phyloP scores from a whole-genome alignment of 176 grass and related monocot species.

The Areca catechu region DNA sequence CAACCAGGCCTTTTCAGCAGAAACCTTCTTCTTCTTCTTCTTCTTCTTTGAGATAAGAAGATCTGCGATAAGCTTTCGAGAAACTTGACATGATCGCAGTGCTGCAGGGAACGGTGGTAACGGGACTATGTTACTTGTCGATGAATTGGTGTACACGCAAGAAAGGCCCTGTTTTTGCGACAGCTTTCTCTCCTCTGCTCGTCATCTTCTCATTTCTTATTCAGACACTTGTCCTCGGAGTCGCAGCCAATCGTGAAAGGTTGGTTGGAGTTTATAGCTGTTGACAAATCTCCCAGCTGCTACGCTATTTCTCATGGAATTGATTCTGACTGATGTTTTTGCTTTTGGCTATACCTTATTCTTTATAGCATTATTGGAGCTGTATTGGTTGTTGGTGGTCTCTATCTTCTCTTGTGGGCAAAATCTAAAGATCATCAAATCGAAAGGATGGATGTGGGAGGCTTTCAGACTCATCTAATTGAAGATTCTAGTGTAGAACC shows the following conservation, averaged over 20 bases:
- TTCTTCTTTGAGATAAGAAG: too few species aligned
- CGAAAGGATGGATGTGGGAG: too few species aligned
- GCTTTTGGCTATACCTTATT: background rate
- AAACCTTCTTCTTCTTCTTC: too few species aligned
- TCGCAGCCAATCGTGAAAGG: slow-evolving; percentile 1
- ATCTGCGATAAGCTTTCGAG: too few species aligned
- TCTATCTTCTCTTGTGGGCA: slow-evolving; percentile 33
- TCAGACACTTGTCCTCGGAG: slow-evolving; percentile 15
- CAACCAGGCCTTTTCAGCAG: too few species aligned
- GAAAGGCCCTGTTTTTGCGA: slow-evolving; percentile 27
- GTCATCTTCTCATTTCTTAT: slow-evolving; percentile 27
- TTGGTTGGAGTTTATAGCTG: background rate
- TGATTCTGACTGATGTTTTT: background rate
- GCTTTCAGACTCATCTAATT: too few species aligned
- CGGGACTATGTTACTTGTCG: slow-evolving; percentile 12
- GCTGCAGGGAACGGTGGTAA: slow-evolving; percentile 21
- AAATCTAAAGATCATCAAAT: slow-evolving; percentile 19
- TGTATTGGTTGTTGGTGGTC: slow-evolving; percentile 11
- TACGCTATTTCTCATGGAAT: background rate
- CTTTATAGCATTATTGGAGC: slow-evolving; percentile 15
- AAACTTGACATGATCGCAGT: background rate
- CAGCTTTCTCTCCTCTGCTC: slow-evolving; percentile 29
- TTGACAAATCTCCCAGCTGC: background rate
- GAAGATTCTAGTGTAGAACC: too few species aligned
- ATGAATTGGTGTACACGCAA: slow-evolving; percentile 26